Percentiles rank a stretch among this genome's conserved stretches.
phyloP scores from a whole-genome alignment of 2,329 filamentous ascomycete species.

The Didymella pomorum region DNA sequence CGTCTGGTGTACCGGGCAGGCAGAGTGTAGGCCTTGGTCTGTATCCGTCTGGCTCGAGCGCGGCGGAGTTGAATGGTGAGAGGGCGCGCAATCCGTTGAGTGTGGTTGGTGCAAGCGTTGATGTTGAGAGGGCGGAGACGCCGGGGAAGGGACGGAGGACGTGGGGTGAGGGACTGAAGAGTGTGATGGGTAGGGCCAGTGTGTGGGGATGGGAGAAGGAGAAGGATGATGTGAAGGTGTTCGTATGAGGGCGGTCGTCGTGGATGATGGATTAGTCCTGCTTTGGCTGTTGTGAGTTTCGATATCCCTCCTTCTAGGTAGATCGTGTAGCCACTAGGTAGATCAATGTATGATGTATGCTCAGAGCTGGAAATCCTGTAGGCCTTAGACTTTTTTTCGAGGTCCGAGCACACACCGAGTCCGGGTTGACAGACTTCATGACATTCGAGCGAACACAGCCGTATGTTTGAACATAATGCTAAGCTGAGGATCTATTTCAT shows the following conservation, averaged over 20 bases:
- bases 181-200: conserved; percentile 26
- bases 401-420: neutral
- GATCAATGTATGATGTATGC: conserved; percentile 2
- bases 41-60: conserved; percentile 23
- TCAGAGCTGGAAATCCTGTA: neutral
- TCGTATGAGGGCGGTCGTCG: conserved; percentile 24
- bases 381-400: neutral
- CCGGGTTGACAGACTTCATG: neutral
- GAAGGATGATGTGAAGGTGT: conserved; percentile 32
- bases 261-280: neutral
- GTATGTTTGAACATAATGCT: neutral
- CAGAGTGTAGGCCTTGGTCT: conserved; percentile 22
- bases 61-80: conserved; percentile 15
- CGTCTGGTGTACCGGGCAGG: conserved; percentile 3
- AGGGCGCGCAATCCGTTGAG: conserved; percentile 29
- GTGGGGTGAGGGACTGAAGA: conserved; percentile 37
- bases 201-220: conserved; percentile 27
- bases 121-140: conserved; percentile 23
- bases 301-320: conserved; percentile 13
- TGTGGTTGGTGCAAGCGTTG: conserved; percentile 21
- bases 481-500: neutral
- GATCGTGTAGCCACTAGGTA: neutral
- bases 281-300: neutral
- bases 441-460: neutral
- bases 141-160: conserved; percentile 28